Conservation (phyloP, 1,284 basidiomycete genomes). For the Puccinia novopanici region DNA sequence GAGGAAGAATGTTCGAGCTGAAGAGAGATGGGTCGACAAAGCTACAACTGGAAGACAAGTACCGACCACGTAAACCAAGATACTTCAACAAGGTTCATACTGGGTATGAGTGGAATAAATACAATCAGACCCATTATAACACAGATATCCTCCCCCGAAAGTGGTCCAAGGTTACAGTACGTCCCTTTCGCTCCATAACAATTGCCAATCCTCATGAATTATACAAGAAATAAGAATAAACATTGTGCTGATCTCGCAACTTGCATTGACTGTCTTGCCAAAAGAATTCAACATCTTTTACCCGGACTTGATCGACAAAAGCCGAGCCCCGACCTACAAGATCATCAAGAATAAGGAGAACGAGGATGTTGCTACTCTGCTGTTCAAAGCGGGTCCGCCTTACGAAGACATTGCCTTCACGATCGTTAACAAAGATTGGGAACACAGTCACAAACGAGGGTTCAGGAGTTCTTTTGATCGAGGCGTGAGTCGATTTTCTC, state of each 20-base stretch:
- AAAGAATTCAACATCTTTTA: constrained; percentile 86
- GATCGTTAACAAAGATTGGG: constrained; percentile 97
- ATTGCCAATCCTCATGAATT: constrained; percentile 12
- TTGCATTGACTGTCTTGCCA: constrained; percentile 51
- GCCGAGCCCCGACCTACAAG: constrained; percentile 66
- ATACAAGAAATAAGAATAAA: neutral
- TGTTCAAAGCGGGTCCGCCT: constrained; percentile 94
- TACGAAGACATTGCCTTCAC: constrained; percentile 99
- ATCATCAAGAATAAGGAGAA: constrained; percentile 65
- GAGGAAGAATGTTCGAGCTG: constrained; percentile 94
- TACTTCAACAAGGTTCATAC: constrained; percentile 99
- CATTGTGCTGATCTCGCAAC: constrained; percentile 32
- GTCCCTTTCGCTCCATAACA: constrained; percentile 12
- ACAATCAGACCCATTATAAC: constrained; percentile 97
- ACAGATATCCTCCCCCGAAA: constrained; percentile 93
- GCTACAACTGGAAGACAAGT: constrained; percentile 98
- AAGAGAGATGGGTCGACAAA: constrained; percentile 76
- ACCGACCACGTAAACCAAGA: constrained; percentile 93
- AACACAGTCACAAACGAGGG: constrained; percentile 84
- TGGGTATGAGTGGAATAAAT: constrained; percentile 99
- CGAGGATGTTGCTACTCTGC: constrained; percentile 86
- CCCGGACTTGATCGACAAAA: constrained; percentile 94
- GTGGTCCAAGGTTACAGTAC: constrained; percentile 90
- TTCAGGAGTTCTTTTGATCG: constrained; percentile 66
- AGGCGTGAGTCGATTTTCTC: constrained; percentile 61